phyloP scores from a whole-genome alignment of 1,284 basidiomycete species.

The Leccinum subrobustum region DNA sequence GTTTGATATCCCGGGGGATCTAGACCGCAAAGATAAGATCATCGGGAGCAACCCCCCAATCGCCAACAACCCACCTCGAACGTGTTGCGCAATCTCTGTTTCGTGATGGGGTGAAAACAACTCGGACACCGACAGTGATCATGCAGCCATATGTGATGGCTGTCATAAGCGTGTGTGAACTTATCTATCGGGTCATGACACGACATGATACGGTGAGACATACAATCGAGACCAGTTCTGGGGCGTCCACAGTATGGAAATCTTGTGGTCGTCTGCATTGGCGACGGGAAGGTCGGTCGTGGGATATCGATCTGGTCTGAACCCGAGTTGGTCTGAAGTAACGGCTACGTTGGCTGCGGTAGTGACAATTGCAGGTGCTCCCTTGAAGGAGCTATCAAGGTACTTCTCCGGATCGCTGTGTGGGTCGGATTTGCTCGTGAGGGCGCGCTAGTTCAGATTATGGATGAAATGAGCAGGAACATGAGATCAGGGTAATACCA shows the following conservation, averaged over 20 bases:
- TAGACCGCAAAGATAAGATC: slow-evolving; percentile 32
- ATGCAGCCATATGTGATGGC: slow-evolving; percentile 68
- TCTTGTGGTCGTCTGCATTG: slow-evolving; percentile 54
- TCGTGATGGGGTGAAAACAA: slow-evolving; percentile 89
- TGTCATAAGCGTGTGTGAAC: slow-evolving; percentile 27
- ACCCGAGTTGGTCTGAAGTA: slow-evolving; percentile 32
- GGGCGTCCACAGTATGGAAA: slow-evolving; percentile 68
- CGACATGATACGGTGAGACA: slow-evolving; percentile 25
- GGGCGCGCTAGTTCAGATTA: background rate
- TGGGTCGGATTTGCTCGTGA: background rate
- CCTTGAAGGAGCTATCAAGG: background rate
- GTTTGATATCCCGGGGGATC: slow-evolving; percentile 77
- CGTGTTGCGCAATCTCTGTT: slow-evolving; percentile 87
- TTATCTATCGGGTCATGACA: background rate
- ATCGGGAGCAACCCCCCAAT: background rate
- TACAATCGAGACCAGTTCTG: slow-evolving; percentile 70
- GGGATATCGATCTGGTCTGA: slow-evolving; percentile 12
- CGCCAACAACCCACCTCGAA: slow-evolving; percentile 56
- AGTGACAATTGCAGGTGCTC: background rate
- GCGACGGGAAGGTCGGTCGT: slow-evolving; percentile 50
- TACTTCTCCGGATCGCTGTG: background rate
- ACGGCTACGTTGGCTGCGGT: background rate
- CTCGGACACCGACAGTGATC: slow-evolving; percentile 89
- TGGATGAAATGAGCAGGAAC: background rate
- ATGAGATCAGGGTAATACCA: background rate